A percentile compares a stretch with the other conserved stretches of the same genome.
Evolutionary conservation across 2,329 filamentous ascomycete genomes (phyloP).

Genomic region (Claviceps cyperi): DNA sequence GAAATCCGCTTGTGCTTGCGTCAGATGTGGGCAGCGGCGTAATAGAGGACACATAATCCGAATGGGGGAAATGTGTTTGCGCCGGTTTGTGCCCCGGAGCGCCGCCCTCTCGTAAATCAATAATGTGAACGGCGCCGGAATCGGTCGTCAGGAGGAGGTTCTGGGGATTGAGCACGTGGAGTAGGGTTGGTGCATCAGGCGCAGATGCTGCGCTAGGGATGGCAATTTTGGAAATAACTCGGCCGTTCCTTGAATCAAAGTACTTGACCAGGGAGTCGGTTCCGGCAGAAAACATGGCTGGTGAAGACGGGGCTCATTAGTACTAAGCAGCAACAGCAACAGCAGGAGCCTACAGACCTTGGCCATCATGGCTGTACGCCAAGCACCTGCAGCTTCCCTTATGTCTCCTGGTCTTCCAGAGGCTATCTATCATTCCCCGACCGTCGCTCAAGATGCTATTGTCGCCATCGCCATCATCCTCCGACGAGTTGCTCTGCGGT

Average conservation of each 20-base stretch:
- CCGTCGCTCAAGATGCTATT: slow-evolving; percentile 42
- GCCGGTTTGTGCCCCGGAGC: slow-evolving; percentile 48
- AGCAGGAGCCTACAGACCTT: slow-evolving; percentile 28
- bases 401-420: slow-evolving; percentile 79
- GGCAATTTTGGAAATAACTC: slow-evolving; percentile 68
- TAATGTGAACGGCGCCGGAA: slow-evolving; percentile 75
- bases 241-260: slow-evolving; percentile 42
- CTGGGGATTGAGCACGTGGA: slow-evolving; percentile 76
- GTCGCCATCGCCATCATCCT: slow-evolving; percentile 36
- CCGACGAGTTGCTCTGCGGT: slow-evolving; percentile 35
- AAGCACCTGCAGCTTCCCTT: slow-evolving; percentile 85
- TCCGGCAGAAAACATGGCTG: slow-evolving; percentile 49
- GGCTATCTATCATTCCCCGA: slow-evolving; percentile 61
- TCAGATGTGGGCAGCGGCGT: slow-evolving; percentile 67
- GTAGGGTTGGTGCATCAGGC: slow-evolving; percentile 61
- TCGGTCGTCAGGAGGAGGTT: slow-evolving; percentile 82
- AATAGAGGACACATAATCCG: slow-evolving; percentile 83
- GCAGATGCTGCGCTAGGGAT: slow-evolving; percentile 45
- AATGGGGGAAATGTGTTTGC: slow-evolving; percentile 74
- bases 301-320: neutral
- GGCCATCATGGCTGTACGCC: slow-evolving; percentile 65
- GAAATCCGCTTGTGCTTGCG: slow-evolving; percentile 72
- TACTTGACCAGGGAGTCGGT: slow-evolving; percentile 44
- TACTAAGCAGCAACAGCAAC: neutral
- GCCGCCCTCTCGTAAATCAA: slow-evolving; percentile 55